Conservation (phyloP, 2,329 filamentous ascomycete genomes). For the Epichloe uncinata region DNA sequence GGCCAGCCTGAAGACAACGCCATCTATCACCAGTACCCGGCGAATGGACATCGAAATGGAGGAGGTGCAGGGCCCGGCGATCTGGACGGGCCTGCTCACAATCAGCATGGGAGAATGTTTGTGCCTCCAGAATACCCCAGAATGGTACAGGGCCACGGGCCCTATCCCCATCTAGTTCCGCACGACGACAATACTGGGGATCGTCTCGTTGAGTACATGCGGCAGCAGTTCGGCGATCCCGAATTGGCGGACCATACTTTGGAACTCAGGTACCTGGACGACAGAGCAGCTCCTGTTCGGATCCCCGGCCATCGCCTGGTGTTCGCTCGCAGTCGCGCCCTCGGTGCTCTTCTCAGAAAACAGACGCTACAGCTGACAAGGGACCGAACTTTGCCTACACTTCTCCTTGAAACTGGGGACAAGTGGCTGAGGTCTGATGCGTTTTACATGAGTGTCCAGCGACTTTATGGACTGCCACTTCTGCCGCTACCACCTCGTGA, state of each 20-base stretch:
- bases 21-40: slow-evolving; percentile 25
- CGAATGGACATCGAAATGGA: slow-evolving; percentile 27
- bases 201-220: slow-evolving; percentile 26
- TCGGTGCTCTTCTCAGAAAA: slow-evolving; percentile 16
- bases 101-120: slow-evolving; percentile 18
- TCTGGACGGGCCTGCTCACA: slow-evolving; percentile 15
- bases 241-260: slow-evolving; percentile 31
- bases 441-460: slow-evolving; percentile 43
- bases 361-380: slow-evolving; percentile 18
- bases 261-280: slow-evolving; percentile 31
- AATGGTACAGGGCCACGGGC: slow-evolving; percentile 20
- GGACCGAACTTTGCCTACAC: slow-evolving; percentile 13
- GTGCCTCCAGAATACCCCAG: slow-evolving; percentile 17
- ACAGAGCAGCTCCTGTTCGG: slow-evolving; percentile 23
- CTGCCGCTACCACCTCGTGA: slow-evolving; percentile 22
- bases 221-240: slow-evolving; percentile 19
- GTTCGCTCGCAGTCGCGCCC: slow-evolving; percentile 34
- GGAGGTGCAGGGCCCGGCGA: slow-evolving; percentile 14
- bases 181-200: slow-evolving; percentile 19
- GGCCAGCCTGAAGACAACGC: slow-evolving; percentile 32
- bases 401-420: slow-evolving; percentile 34
- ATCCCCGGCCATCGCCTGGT: slow-evolving; percentile 43
- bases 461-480: slow-evolving; percentile 42
- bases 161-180: slow-evolving; percentile 15
- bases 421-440: slow-evolving; percentile 40